phyloP scores from a whole-genome alignment of 1,284 basidiomycete species.

The Fomitopsis palustris region DNA sequence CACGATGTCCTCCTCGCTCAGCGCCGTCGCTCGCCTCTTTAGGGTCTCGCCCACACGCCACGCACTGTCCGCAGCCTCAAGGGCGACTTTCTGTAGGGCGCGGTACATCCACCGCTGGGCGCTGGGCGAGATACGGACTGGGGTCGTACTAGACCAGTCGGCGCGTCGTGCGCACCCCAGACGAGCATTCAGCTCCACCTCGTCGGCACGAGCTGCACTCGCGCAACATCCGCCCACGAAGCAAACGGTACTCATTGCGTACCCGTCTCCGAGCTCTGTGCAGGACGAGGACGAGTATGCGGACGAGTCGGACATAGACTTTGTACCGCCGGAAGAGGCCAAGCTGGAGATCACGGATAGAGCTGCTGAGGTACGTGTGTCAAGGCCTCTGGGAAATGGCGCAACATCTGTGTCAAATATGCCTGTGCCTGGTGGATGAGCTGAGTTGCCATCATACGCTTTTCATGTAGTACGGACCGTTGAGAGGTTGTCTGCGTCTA shows the following conservation, averaged over 20 bases:
- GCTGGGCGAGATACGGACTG: not conserved
- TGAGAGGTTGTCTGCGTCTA: too few species aligned
- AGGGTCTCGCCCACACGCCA: not conserved
- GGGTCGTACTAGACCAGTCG: not conserved
- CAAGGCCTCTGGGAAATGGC: too few species aligned
- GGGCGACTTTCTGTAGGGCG: not conserved
- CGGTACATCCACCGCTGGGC: not conserved
- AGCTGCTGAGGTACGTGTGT: conserved; percentile 60
- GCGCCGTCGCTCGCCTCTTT: not conserved
- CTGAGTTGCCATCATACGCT: too few species aligned
- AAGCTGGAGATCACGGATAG: conserved; percentile 59
- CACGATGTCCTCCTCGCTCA: not conserved
- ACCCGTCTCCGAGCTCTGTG: conserved; percentile 17
- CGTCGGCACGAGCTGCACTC: conserved; percentile 14
- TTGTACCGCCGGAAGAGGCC: conserved; percentile 28
- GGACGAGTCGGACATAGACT: conserved; percentile 25
- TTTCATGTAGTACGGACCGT: too few species aligned
- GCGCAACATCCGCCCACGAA: conserved; percentile 19
- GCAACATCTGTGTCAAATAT: too few species aligned
- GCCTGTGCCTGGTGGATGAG: too few species aligned
- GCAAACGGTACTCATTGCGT: conserved; percentile 20
- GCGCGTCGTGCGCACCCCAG: not conserved
- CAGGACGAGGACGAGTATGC: conserved; percentile 20
- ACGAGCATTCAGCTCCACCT: not conserved
- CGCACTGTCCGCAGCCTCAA: not conserved